phyloP scores from a whole-genome alignment of 1,284 basidiomycete genomes.

The Trametes pubescens region DNA sequence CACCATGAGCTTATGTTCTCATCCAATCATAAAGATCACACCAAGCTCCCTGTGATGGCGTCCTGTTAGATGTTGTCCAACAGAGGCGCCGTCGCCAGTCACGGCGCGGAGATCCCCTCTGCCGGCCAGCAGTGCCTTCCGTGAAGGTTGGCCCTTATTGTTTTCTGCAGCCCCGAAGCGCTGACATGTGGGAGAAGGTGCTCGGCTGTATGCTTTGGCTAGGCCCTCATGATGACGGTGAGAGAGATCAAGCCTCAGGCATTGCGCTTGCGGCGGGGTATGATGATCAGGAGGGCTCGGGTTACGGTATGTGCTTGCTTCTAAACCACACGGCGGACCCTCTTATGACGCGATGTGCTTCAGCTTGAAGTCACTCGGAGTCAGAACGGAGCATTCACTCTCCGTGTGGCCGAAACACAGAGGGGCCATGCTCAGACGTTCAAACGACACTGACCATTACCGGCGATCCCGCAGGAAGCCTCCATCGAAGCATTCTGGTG shows the following conservation, averaged over 20 bases:
- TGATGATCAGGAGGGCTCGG: constrained; percentile 6
- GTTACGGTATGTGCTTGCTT: constrained; percentile 7
- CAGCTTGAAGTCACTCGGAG: background rate
- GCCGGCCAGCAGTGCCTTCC: constrained; percentile 14
- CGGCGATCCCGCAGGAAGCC: background rate
- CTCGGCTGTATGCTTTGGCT: constrained; percentile 1
- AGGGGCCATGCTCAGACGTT: no score
- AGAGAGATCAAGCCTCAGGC: constrained; percentile 18
- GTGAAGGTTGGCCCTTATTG: constrained; percentile 31
- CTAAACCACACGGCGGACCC: background rate
- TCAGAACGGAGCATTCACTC: background rate
- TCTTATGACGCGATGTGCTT: background rate
- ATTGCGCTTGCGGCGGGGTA: constrained; percentile 4
- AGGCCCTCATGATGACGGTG: constrained; percentile 6
- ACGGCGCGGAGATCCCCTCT: constrained; percentile 4
- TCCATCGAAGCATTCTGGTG: background rate
- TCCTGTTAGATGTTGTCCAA: constrained; percentile 10
- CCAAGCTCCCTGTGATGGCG: background rate
- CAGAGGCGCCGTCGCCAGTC: background rate
- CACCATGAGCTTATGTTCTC: background rate
- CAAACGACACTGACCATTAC: background rate
- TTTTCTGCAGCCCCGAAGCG: constrained; percentile 18
- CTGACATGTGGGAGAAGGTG: constrained; percentile 4
- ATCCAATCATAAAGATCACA: constrained; percentile 3
- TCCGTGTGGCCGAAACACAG: background rate